Base-by-base conservation (phyloP, 305 asterid species). In the Fraxinus platypoda region DNA sequence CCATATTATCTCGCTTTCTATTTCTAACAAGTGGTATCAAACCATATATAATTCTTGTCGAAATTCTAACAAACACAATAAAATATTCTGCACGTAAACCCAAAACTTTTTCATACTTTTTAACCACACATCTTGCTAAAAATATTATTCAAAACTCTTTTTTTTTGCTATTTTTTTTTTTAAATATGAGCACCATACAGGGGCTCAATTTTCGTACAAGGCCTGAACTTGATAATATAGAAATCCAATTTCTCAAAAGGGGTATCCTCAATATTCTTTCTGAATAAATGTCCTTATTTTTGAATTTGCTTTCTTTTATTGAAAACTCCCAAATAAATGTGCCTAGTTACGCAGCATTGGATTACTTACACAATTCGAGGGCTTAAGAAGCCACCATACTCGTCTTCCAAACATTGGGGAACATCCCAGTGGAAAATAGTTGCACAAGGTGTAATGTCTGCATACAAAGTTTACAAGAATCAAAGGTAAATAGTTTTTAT, bases 361-460 rank as follows among this genome's bases (percentile, higher is more conserved):
- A 31, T 26, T 31, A 19, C 82, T 68, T 79, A 79, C 82, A 79
- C 37, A 66, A 79, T 80, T 26, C 57, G 52, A 8, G 33, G 30
- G 68, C 37, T 34, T 71, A 80, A 80, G 35, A 80, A 80, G 19
- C 83, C 83, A 3, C 52, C 35, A 30, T 80, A 80, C 11, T 71
- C 78, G 1, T 41, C 49, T n/a, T 80, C 83, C 83, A 80, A 31
- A 17, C 71, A 17, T 30, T 38, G 46, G 6, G 83, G 83, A 30
- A 71, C 64, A 46, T 80, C 83, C 31, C 64, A 72, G 31, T 80
- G 83, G 19, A 80, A 80, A 1, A 80, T 35, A 15, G 83, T 80
- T 8, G 74, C 83, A 71, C 46, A 80, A 8, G 83, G 83, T 38
- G 52, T 68, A 57, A 80, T 43, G 9, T 33, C 78, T 80, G 83